A percentile compares a stretch with the other conserved stretches of the same genome.
These are phyloP conservation scores for Sungouiella thailandica DNA, from an alignment of 805 yeast species.

Conservation along the genomic window DNA sequence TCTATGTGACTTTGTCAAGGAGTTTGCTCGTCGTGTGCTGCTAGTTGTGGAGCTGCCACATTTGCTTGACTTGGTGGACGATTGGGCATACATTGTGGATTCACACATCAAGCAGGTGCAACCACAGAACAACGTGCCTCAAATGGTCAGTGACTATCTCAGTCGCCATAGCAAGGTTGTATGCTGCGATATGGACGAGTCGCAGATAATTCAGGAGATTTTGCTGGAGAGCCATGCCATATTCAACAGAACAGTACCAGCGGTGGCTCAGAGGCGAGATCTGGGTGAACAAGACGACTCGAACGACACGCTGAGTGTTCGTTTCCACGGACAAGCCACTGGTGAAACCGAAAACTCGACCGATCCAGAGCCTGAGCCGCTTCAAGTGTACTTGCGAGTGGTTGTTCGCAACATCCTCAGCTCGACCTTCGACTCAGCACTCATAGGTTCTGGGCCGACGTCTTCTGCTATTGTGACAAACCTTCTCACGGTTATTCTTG, in stretches of 20 bases:
- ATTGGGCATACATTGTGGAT: slow-evolving; percentile 12
- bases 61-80: slow-evolving; percentile 18
- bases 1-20: slow-evolving; percentile 11
- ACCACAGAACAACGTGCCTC: slow-evolving; percentile 5
- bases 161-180: not conserved
- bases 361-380: no score
- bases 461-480: slow-evolving; percentile 9
- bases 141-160: not conserved
- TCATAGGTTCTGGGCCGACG: slow-evolving; percentile 3
- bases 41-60: slow-evolving; percentile 10
- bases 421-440: not conserved
- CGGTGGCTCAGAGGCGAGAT: no score
- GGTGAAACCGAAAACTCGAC: not conserved
- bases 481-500: slow-evolving; percentile 10
- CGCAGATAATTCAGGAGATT: not conserved
- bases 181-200: not conserved
- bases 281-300: no score
- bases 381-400: slow-evolving; percentile 5
- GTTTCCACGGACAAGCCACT: not conserved
- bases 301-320: not conserved
- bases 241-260: not conserved
- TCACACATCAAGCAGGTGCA: slow-evolving; percentile 7
- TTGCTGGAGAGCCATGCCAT: slow-evolving; percentile 9
- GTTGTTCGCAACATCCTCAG: slow-evolving; percentile 5
- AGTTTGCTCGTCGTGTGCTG: slow-evolving; percentile 9